Evolutionary conservation across 148 eudicot genomes (phyloP), one percentile per base, ranked within the genome.

Genomic region (Limonium bicolor): DNA sequence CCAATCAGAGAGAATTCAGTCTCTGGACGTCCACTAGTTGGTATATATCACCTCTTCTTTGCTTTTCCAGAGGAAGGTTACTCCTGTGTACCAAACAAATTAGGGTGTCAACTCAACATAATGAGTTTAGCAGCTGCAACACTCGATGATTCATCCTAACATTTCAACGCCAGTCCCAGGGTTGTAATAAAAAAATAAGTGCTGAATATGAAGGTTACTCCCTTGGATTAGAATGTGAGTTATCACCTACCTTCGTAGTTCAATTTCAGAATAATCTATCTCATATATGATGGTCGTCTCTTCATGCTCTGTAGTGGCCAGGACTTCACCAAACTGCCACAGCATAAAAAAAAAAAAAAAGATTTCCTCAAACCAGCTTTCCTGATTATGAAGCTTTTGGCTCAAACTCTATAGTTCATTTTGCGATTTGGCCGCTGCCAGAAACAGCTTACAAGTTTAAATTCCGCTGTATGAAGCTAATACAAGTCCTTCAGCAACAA

Each of bases 281-380:
- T 86, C 93, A 16, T 78, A 63, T 8, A 86, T 65, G 38, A 86
- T 49, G 20, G 57, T 73, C 19, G 74, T 79, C 54, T 86, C 96
- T 0, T 68, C 96, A 20, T 86, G 82, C 48, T 81, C 96, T 24
- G 93, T 73, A 17, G 87, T 86, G 15, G 81, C 87, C 48, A 86
- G 56, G 40, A 86, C 64, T 65, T 86, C 93, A 61, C 96, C 96
- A 64, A 86, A 86, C 96, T 81, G 79, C 55, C n/a, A n/a, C n/a
- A n/a, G n/a, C n/a, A n/a, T n/a, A n/a, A n/a, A n/a, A n/a, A n/a
- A n/a, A 17, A 25, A 44, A 49, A 22, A 29, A 25, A 34, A 5
- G 14, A 27, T 22, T 54, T 42, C 30, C 42, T 15, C 41, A 12
- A 2, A 9, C 2, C 17, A 27, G 25, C 17, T 38, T 2, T 20